A percentile compares a stretch with the other conserved stretches of the same genome.
phyloP scores from a whole-genome alignment of 768 basidiomycete species.

The Tylopilus intermedius region DNA sequence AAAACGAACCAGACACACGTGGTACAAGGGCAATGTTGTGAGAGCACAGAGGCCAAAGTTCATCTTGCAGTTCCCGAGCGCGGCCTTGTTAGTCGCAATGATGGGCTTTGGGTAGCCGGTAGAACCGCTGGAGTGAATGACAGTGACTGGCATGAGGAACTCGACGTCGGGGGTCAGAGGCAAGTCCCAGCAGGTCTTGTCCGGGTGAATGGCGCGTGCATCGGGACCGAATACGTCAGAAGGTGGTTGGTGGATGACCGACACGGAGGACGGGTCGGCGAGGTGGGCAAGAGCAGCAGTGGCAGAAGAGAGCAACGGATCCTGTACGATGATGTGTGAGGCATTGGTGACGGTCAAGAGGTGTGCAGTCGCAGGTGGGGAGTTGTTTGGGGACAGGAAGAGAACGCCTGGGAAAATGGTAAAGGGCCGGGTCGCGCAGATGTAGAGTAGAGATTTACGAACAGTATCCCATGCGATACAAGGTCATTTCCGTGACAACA shows the following conservation, averaged over 20 bases:
- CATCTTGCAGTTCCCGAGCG: constrained; percentile 33
- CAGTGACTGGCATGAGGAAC: constrained; percentile 15
- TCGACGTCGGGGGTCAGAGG: constrained; percentile 21
- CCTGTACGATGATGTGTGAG: constrained; percentile 23
- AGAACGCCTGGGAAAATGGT: constrained; percentile 20
- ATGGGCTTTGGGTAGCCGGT: constrained; percentile 50
- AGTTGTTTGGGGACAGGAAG: constrained; percentile 42
- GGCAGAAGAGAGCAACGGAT: constrained; percentile 12
- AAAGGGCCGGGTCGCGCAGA: neutral
- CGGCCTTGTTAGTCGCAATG: constrained; percentile 32
- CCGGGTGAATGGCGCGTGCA: constrained; percentile 14
- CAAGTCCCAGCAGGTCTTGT: constrained; percentile 21
- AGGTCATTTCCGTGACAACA: constrained; percentile 22
- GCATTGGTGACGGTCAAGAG: constrained; percentile 31
- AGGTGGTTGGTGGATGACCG: constrained; percentile 21
- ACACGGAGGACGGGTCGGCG: constrained; percentile 18
- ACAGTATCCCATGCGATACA: constrained; percentile 32
- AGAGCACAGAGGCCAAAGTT: constrained; percentile 24
- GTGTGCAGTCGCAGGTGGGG: constrained; percentile 42
- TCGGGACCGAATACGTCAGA: constrained; percentile 13
- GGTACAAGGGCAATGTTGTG: constrained; percentile 29
- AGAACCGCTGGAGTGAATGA: constrained; percentile 29
- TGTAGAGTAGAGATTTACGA: constrained; percentile 1
- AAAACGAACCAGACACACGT: constrained; percentile 21
- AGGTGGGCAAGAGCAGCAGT: constrained; percentile 14